Evolutionary conservation across 148 eudicot genomes (phyloP), one percentile per base, ranked within the genome.

Genomic region (Amaranthus palmeri): DNA sequence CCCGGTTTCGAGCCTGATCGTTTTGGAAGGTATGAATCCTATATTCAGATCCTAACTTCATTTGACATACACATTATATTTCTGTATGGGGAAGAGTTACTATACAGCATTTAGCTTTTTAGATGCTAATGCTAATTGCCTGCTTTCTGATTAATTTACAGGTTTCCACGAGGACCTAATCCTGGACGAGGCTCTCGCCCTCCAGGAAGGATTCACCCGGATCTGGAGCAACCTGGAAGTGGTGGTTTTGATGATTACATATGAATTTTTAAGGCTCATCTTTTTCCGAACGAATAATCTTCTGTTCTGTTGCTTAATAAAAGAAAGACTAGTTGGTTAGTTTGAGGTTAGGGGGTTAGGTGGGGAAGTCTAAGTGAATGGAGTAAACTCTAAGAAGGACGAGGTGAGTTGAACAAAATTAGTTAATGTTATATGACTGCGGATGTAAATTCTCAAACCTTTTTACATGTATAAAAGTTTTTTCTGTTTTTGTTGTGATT

Each of bases 1-100:
- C 98, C 98, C 44, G 97, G 98, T 61, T 91, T 91, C 81, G 98
- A 89, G 80, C 97, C 97, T 41, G 77, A 74, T 54, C 83, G 84
- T 42, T 86, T 88, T 80, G 71, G 81, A 74, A 89, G 98, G 98
- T 93, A 81, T 25, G 3, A 2, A 17, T 65, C 45, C 6, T 41
- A 10, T 53, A 10, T 15, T 67, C 46, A 15, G 36, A 25, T 25
- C 36, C 2, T 25, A 25, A 25, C 36, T 25, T 25, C 36, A 25
- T 25, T 25, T 25, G 36, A 25, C 36, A 2, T 25, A 25, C 36
- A 25, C 36, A 25, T 25, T 25, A 25, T 25, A 25, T 25, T 25
- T 25, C 36, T 2, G 36, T 25, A 25, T 25, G 36, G 36, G 17
- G 3, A 3, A 44, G 25, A 2, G 42, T 14, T 18, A 25, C 4